Evolutionary conservation across 2,329 filamentous ascomycete species (phyloP).

Genomic region (Trichoderma semiorbis): DNA sequence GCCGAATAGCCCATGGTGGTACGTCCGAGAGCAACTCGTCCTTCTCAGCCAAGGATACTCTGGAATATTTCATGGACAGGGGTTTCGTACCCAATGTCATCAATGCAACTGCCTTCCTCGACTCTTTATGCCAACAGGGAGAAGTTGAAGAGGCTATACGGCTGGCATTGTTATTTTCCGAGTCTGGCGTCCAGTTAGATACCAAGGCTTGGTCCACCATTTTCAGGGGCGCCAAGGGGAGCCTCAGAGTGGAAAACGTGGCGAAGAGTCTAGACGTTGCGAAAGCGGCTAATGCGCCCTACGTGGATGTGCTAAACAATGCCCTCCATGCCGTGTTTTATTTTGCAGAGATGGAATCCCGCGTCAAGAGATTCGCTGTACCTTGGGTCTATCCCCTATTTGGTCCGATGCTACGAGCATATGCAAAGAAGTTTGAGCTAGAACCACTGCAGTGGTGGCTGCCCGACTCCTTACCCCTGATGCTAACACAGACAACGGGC

Average conservation of each 20-base stretch:
- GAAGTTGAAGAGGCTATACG: conserved; percentile 36
- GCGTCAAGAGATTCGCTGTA: conserved; percentile 27
- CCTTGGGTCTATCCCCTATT: conserved; percentile 41
- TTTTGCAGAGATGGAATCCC: conserved; percentile 40
- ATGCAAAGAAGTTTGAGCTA: conserved; percentile 46
- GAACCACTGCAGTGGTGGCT: conserved; percentile 43
- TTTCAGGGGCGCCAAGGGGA: conserved; percentile 65
- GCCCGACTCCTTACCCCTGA: conserved; percentile 34
- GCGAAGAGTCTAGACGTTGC: conserved; percentile 34
- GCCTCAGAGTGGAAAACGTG: conserved; percentile 53
- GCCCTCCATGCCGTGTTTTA: conserved; percentile 49
- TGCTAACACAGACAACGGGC: conserved; percentile 25
- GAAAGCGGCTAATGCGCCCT: conserved; percentile 47
- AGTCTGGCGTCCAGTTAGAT: conserved; percentile 57
- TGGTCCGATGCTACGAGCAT: conserved; percentile 47
- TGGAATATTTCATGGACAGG: conserved; percentile 49
- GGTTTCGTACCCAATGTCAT: conserved; percentile 62
- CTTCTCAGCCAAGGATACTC: conserved; percentile 32
- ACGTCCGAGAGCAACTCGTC: conserved; percentile 20
- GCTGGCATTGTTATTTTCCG: conserved; percentile 33
- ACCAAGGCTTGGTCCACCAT: conserved; percentile 65
- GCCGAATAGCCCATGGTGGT: conserved; percentile 24
- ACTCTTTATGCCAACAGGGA: conserved; percentile 61
- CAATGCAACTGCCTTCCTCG: conserved; percentile 64
- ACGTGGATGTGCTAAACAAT: conserved; percentile 35